Conservation (phyloP, 805 yeast genomes). For the Limtongia smithiae region DNA sequence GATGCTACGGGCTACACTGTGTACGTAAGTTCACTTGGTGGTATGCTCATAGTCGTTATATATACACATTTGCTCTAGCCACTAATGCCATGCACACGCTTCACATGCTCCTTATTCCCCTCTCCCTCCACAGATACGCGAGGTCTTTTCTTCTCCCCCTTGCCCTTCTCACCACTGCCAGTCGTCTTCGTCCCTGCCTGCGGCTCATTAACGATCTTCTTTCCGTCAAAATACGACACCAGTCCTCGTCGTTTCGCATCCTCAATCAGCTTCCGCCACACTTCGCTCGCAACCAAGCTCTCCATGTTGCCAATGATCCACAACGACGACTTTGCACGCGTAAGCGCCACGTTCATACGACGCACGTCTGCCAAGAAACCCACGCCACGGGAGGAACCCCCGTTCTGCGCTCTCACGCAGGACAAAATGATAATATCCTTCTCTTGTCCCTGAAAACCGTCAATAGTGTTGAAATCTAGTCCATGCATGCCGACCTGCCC, state of each 20-base stretch:
- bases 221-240: conserved; percentile 15
- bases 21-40: too few relatives aligned
- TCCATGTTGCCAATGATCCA: conserved; percentile 84
- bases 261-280: conserved; percentile 68
- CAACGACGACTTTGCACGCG: conserved; percentile 86
- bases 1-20: too few relatives aligned
- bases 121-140: too few relatives aligned
- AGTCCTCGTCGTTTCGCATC: conserved; percentile 57
- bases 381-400: conserved; percentile 89
- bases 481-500: conserved; percentile 62
- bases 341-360: conserved; percentile 95
- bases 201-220: too few relatives aligned
- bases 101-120: too few relatives aligned
- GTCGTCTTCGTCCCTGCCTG: too few relatives aligned
- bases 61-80: too few relatives aligned
- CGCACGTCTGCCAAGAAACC: conserved; percentile 93
- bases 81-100: too few relatives aligned
- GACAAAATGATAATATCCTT: conserved; percentile 91
- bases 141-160: too few relatives aligned
- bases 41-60: too few relatives aligned
- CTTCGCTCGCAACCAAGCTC: conserved; percentile 59
- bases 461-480: conserved; percentile 90
- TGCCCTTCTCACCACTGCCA: too few relatives aligned
- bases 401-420: conserved; percentile 81
- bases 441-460: conserved; percentile 98